A percentile compares a stretch with the other conserved stretches of the same genome.
Conservation (phyloP, 176 grass and related monocot genomes). For the Poa pratensis region DNA sequence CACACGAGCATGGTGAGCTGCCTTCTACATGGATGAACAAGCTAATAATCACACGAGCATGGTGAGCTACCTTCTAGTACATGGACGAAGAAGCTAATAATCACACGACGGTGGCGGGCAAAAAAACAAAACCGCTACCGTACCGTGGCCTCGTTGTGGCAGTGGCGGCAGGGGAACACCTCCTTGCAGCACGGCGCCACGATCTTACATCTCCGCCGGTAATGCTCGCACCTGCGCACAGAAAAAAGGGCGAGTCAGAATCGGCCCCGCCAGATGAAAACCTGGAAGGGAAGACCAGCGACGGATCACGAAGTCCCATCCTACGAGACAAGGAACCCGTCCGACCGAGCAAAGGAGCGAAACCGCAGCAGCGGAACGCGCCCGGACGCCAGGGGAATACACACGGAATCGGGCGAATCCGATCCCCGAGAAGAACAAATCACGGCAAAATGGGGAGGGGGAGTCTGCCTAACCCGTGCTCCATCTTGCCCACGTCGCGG, state of each 20-base stretch:
- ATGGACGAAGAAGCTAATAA: background rate
- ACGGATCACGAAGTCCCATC: background rate
- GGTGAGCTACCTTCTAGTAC: background rate
- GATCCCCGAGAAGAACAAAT: constrained; percentile 20
- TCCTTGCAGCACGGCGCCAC: constrained; percentile 87
- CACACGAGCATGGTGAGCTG: background rate
- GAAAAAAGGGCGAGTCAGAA: background rate
- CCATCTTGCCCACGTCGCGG: constrained; percentile 66
- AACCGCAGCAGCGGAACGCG: background rate
- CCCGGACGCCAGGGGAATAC: background rate
- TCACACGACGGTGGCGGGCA: background rate
- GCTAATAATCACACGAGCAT: background rate
- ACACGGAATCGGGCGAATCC: background rate
- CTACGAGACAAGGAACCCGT: background rate
- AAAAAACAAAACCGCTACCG: background rate
- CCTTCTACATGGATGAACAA: constrained; percentile 6
- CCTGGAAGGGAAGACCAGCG: background rate
- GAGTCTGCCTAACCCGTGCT: constrained; percentile 58
- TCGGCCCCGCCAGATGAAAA: background rate
- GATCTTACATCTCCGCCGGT: constrained; percentile 91
- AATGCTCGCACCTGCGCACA: constrained; percentile 72
- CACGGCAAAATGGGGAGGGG: background rate
- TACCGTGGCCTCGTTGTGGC: constrained; percentile 90
- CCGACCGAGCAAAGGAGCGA: background rate
- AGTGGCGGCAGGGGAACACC: constrained; percentile 87